These are phyloP conservation scores for Thermothelomyces thermophilus DNA, from an alignment of 2,329 filamentous ascomycete genomes.

Conservation along the genomic window DNA sequence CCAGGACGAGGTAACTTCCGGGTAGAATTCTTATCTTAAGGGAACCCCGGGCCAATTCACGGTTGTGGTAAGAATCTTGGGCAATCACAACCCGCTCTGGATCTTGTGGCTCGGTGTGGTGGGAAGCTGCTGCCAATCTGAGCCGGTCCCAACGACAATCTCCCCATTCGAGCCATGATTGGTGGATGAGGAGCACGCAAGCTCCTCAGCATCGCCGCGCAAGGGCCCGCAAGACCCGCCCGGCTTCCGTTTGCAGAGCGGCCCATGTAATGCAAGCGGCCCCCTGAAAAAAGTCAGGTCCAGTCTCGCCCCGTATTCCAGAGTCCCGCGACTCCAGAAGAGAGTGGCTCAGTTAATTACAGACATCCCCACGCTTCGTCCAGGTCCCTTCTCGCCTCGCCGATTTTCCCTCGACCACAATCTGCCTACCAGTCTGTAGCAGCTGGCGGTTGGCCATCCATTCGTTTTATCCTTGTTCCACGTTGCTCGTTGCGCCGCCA, in stretches of 20 bases:
- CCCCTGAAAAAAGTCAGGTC: constrained; percentile 12
- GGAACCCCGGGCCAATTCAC: no score
- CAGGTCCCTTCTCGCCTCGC: constrained; percentile 3
- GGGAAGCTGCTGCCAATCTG: constrained; percentile 8
- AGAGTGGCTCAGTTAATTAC: constrained; percentile 10
- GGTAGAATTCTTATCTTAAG: no score
- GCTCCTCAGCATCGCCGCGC: constrained; percentile 13
- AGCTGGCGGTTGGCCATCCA: constrained; percentile 26
- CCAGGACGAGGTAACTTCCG: no score
- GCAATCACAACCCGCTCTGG: no score
- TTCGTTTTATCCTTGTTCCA: constrained; percentile 21
- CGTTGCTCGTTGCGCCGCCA: constrained; percentile 8
- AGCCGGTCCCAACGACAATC: constrained; percentile 18
- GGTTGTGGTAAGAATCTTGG: no score
- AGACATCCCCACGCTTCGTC: constrained; percentile 2
- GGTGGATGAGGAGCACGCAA: constrained; percentile 15
- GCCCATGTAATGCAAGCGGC: not conserved
- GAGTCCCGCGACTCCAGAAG: not conserved
- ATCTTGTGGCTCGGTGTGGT: not conserved
- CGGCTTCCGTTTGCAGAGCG: constrained; percentile 5
- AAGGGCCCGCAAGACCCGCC: not conserved
- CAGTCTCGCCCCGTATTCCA: constrained; percentile 4
- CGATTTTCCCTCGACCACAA: constrained; percentile 5
- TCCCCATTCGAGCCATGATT: constrained; percentile 20
- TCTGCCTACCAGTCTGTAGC: constrained; percentile 12